A percentile compares a stretch with the other conserved stretches of the same genome.
These are phyloP conservation scores for Noccaea caerulescens DNA, from an alignment of 345 rosid species.

Conservation along the genomic window DNA sequence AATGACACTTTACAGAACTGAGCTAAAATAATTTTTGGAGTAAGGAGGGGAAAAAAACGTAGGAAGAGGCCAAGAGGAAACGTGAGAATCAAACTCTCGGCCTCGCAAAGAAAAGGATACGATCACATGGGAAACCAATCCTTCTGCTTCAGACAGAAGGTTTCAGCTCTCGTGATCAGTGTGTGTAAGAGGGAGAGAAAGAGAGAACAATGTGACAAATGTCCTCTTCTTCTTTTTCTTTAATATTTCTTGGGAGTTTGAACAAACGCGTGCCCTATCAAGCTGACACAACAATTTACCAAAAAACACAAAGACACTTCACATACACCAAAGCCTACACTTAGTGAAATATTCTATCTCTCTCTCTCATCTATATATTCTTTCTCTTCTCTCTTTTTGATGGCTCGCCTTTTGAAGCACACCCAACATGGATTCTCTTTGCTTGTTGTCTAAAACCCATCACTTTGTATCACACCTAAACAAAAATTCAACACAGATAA, in stretches of 20 bases:
- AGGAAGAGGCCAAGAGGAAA: slow-evolving; percentile 36
- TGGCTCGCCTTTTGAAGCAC: slow-evolving; percentile 50
- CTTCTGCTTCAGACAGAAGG: slow-evolving; percentile 9
- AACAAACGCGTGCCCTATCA: slow-evolving; percentile 48
- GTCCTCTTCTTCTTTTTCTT: slow-evolving; percentile 40
- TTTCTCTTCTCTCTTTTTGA: slow-evolving; percentile 33
- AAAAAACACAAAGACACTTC: slow-evolving; percentile 45
- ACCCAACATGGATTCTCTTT: slow-evolving; percentile 48
- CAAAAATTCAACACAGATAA: neutral
- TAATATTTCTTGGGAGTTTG: slow-evolving; percentile 44
- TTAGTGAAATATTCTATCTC: slow-evolving; percentile 38
- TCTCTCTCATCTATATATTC: slow-evolving; percentile 21
- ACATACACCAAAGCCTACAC: slow-evolving; percentile 43
- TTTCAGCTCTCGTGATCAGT: slow-evolving; percentile 37
- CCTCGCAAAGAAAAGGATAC: slow-evolving; percentile 20
- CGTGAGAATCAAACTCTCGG: slow-evolving; percentile 33
- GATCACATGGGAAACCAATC: slow-evolving; percentile 29
- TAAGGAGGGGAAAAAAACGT: neutral
- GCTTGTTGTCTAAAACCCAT: slow-evolving; percentile 46
- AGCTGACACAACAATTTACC: slow-evolving; percentile 49
- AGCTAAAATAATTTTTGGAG: slow-evolving; percentile 1
- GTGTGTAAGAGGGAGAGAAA: slow-evolving; percentile 2
- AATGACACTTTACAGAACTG: slow-evolving; percentile 8
- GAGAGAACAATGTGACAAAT: slow-evolving; percentile 38
- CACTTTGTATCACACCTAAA: slow-evolving; percentile 43